A percentile compares a stretch with the other conserved stretches of the same genome.
Conservation (phyloP, 306 rosid genomes). For the Cicer yamashitae region DNA sequence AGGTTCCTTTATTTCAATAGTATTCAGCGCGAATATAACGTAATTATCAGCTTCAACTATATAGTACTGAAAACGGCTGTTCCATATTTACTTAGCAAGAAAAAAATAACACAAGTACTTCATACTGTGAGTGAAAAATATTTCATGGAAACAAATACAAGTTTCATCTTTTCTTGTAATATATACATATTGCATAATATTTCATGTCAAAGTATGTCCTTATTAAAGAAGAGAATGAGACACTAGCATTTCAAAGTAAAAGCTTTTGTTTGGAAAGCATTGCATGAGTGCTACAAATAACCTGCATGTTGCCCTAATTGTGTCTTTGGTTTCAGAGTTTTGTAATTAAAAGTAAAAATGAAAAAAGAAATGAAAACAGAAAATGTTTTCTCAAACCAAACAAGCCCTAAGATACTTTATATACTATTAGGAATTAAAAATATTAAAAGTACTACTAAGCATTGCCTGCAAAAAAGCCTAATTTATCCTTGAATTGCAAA, state of each 20-base stretch:
- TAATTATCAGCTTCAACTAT: constrained; percentile 13
- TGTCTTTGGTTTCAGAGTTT: no score
- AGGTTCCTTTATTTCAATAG: constrained; percentile 25
- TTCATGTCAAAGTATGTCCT: not conserved
- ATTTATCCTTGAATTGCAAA: constrained; percentile 1
- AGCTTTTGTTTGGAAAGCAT: constrained; percentile 26
- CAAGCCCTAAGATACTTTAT: no score
- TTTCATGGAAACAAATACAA: constrained; percentile 12
- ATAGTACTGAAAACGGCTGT: not conserved
- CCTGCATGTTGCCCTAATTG: no score
- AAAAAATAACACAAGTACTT: not conserved
- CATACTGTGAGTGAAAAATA: constrained; percentile 13
- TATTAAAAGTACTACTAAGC: not conserved
- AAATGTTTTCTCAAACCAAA: no score
- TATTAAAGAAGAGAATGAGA: not conserved
- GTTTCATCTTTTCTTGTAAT: constrained; percentile 1
- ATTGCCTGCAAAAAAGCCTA: constrained; percentile 31
- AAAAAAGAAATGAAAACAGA: no score
- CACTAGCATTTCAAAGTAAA: constrained; percentile 9
- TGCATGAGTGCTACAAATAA: not conserved
- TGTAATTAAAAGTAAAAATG: no score
- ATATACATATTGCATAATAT: constrained; percentile 15
- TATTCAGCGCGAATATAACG: constrained; percentile 6
- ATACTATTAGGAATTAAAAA: no score
- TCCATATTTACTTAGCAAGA: constrained; percentile 5